Evolutionary conservation across 106 monocot genomes (phyloP), one percentile per base, ranked within the genome.

Genomic region (Iris macrosiphon): DNA sequence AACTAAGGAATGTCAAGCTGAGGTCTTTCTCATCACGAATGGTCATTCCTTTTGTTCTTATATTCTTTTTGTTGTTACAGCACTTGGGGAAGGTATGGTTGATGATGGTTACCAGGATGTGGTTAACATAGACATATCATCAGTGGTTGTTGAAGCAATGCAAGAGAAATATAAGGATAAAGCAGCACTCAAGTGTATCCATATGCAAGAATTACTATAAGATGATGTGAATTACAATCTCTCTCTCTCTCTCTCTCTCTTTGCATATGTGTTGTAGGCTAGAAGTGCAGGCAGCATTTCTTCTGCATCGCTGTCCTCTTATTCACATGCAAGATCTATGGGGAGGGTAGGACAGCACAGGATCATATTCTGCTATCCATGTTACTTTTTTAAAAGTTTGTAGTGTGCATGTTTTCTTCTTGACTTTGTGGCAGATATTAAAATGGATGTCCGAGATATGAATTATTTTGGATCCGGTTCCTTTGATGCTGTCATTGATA

Each of bases 371-470:
- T n/a, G n/a, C n/a, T n/a, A n/a, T n/a, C n/a, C n/a, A n/a, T n/a
- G n/a, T n/a, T n/a, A n/a, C n/a, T n/a, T n/a, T n/a, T n/a, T n/a
- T n/a, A n/a, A n/a, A n/a, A n/a, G n/a, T n/a, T n/a, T 49, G 15
- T 69, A 15, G 5, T 52, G 46, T 17, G 12, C 4, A 0, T 37
- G 14, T 56, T 68, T 44, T 35, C 57, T 26, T 52, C 62, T 22
- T 39, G 31, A 66, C 45, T 28, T 47, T 55, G 44, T 19, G n/a
- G 14, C 50, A 85, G 85, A 82, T 55, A 49, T 85, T 40, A 69
- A 75, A 61, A 85, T 85, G 91, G 91, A 92, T 71, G 91, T 76
- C 17, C 60, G 70, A 32, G 66, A 92, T 51, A 92, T 92, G 91
- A 55, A 26, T 45, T 43, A 26, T 28, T 76, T 92, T 61, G 66